A percentile compares a stretch with the other conserved stretches of the same genome.
Evolutionary conservation across 2,329 filamentous ascomycete species (phyloP).

Genomic region (Periconia sp.): DNA sequence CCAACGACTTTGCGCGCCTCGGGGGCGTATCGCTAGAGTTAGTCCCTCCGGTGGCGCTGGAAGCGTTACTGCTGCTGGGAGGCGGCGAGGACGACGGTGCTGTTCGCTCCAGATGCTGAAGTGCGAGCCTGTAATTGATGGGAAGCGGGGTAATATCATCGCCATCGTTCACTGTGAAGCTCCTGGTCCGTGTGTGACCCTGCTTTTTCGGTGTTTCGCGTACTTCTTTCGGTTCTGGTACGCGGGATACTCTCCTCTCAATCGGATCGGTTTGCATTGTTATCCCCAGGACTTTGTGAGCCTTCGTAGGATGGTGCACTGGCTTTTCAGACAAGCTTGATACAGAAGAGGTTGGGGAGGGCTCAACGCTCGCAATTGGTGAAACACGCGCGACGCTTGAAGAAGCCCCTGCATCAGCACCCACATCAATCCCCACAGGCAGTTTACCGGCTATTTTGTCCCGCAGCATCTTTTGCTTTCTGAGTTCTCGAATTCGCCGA

Average conservation of each 20-base stretch:
- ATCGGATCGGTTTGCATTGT: slow-evolving; percentile 23
- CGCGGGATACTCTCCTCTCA: slow-evolving; percentile 24
- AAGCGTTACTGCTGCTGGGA: slow-evolving; percentile 26
- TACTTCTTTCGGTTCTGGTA: slow-evolving; percentile 14
- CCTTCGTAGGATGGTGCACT: slow-evolving; percentile 43
- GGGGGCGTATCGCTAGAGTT: slow-evolving; percentile 25
- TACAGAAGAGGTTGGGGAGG: slow-evolving; percentile 39
- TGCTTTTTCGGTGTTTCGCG: slow-evolving; percentile 16
- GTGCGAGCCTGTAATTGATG: slow-evolving; percentile 48
- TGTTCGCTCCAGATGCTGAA: slow-evolving; percentile 28
- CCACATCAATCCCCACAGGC: slow-evolving; percentile 21
- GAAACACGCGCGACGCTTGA: slow-evolving; percentile 43
- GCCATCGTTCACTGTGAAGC: slow-evolving; percentile 41
- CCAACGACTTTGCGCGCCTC: slow-evolving; percentile 34
- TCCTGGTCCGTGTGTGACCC: slow-evolving; percentile 35
- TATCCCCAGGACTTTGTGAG: slow-evolving; percentile 51
- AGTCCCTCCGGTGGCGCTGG: slow-evolving; percentile 21
- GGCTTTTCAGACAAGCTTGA: slow-evolving; percentile 40
- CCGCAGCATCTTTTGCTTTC: slow-evolving; percentile 62
- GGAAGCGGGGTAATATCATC: slow-evolving; percentile 44
- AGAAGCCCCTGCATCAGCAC: slow-evolving; percentile 49
- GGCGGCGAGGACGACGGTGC: slow-evolving; percentile 19
- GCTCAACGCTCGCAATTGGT: slow-evolving; percentile 32
- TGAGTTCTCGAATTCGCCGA: slow-evolving; percentile 63
- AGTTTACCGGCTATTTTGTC: slow-evolving; percentile 49